Evolutionary conservation across 192 early-diverging fungal genomes (phyloP).

Genomic region (Coemansia sp.): DNA sequence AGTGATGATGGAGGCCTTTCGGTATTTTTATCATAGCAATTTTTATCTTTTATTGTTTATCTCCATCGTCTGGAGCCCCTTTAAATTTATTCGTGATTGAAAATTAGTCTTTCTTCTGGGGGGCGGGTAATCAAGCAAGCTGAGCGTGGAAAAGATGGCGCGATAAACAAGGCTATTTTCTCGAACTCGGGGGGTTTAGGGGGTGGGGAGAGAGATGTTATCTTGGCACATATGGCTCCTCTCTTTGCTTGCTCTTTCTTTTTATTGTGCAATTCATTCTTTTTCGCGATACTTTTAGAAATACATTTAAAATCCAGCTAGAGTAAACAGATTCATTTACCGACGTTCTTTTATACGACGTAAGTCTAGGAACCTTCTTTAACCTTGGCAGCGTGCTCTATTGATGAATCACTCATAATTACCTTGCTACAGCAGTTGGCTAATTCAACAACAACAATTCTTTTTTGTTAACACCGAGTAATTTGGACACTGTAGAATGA

Average conservation of each 20-base stretch:
- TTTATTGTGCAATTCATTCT: background rate
- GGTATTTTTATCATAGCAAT: background rate
- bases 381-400: background rate
- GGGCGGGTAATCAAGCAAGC: too few relatives aligned
- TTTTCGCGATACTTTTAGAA: background rate
- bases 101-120: too few relatives aligned
- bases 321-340: background rate
- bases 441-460: background rate
- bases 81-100: too few relatives aligned
- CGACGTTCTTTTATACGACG: background rate
- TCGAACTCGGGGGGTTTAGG: too few relatives aligned
- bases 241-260: background rate
- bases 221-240: background rate
- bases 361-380: background rate
- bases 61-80: too few relatives aligned
- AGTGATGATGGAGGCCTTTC: background rate
- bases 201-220: too few relatives aligned
- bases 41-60: too few relatives aligned
- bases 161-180: too few relatives aligned
- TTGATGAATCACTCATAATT: background rate
- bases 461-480: background rate
- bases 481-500: slow-evolving; percentile 22
- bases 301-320: background rate
- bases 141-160: too few relatives aligned
- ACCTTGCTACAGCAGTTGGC: background rate